phyloP scores from a whole-genome alignment of 371 early-diverging fungal genomes.

The Syncephalastrum contaminatum region DNA sequence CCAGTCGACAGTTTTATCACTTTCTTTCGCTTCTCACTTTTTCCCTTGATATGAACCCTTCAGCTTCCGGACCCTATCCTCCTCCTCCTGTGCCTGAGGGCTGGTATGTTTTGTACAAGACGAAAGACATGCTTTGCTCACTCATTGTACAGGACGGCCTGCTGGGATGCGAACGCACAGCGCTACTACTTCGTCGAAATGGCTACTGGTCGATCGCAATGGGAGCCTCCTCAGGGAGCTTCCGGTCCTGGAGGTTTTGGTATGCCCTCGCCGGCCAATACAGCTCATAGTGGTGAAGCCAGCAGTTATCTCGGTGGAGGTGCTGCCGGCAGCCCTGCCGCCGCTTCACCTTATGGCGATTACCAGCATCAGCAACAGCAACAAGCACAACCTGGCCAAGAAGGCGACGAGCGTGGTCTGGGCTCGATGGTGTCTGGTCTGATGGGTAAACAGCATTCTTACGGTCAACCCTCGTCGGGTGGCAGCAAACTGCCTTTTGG shows the following conservation, averaged over 20 bases:
- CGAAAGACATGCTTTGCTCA: too few relatives aligned
- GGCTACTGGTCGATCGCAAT: slow-evolving; percentile 38
- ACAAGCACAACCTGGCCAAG: slow-evolving; percentile 10
- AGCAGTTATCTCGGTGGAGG: slow-evolving; percentile 16
- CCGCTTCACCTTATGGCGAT: not conserved
- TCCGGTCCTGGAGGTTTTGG: slow-evolving; percentile 6
- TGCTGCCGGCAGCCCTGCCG: not conserved
- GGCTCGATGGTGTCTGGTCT: slow-evolving; percentile 20
- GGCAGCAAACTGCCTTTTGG: slow-evolving; percentile 11
- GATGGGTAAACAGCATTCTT: slow-evolving; percentile 15
- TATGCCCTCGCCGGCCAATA: not conserved
- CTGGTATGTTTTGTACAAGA: too few relatives aligned
- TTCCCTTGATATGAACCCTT: too few relatives aligned
- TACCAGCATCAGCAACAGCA: slow-evolving; percentile 11
- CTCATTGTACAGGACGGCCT: too few relatives aligned
- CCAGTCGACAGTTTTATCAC: too few relatives aligned
- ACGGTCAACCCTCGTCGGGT: not conserved
- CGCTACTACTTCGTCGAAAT: slow-evolving; percentile 39
- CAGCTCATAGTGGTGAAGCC: slow-evolving; percentile 22
- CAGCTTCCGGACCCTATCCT: too few relatives aligned
- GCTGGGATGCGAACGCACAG: slow-evolving; percentile 35
- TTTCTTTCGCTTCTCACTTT: too few relatives aligned
- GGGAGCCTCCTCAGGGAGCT: slow-evolving; percentile 31
- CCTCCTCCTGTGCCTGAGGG: too few relatives aligned
- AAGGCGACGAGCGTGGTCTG: slow-evolving; percentile 19